A percentile compares a stretch with the other conserved stretches of the same genome.
Evolutionary conservation across 306 rosid genomes (phyloP).

Genomic region (Begonia loranthoides): DNA sequence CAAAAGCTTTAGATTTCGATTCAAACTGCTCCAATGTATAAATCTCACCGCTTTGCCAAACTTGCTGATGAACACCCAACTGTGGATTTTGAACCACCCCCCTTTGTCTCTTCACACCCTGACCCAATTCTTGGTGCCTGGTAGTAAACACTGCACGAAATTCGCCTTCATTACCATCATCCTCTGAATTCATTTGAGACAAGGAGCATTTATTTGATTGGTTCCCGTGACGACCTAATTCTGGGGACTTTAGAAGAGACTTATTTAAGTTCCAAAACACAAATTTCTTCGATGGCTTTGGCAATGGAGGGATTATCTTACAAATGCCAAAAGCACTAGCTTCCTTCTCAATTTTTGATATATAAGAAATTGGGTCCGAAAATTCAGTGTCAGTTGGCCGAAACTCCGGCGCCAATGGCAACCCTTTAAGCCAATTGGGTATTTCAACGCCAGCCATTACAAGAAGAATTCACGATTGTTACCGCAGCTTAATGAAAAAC

Average conservation of each 20-base stretch:
- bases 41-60: slow-evolving; percentile 92
- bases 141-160: slow-evolving; percentile 78
- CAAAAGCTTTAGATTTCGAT: slow-evolving; percentile 66
- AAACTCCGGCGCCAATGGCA: slow-evolving; percentile 95
- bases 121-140: slow-evolving; percentile 91
- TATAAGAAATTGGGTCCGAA: slow-evolving; percentile 92
- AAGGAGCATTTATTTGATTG: slow-evolving; percentile 17
- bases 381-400: slow-evolving; percentile 93
- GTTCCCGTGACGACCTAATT: slow-evolving; percentile 32
- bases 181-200: slow-evolving; percentile 21
- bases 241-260: slow-evolving; percentile 67
- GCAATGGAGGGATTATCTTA: slow-evolving; percentile 87
- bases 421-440: slow-evolving; percentile 71
- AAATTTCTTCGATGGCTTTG: slow-evolving; percentile 75
- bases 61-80: slow-evolving; percentile 66
- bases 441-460: slow-evolving; percentile 74
- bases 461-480: slow-evolving; percentile 19
- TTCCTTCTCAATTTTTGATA: slow-evolving; percentile 94
- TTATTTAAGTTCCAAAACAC: slow-evolving; percentile 67
- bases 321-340: slow-evolving; percentile 85
- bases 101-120: slow-evolving; percentile 39
- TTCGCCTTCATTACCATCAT: slow-evolving; percentile 36
- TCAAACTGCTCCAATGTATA: slow-evolving; percentile 92
- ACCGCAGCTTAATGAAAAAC: slow-evolving; percentile 5
- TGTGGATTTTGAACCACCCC: slow-evolving; percentile 41